These are phyloP conservation scores for Hypoxylon intermedium DNA, from an alignment of 495 filamentous ascomycete genomes.

Conservation along the genomic window DNA sequence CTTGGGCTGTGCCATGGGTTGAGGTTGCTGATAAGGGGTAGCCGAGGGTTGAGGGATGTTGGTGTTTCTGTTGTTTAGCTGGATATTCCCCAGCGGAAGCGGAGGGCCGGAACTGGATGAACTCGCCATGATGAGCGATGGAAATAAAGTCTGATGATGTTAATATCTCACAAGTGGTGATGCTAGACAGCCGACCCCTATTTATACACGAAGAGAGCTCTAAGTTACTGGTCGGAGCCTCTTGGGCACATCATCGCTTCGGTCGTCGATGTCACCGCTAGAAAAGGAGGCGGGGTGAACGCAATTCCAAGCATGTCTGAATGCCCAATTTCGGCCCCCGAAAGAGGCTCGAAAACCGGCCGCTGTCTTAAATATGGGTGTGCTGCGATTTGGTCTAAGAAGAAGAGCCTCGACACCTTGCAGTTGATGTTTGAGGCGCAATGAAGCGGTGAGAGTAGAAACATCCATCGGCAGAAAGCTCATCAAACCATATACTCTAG, in stretches of 20 bases:
- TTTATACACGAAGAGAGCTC: slow-evolving; percentile 4
- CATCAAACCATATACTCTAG: neutral
- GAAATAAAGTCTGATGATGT: neutral
- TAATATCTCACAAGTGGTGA: neutral
- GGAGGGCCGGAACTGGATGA: neutral
- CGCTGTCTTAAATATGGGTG: slow-evolving; percentile 16
- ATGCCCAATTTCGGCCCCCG: slow-evolving; percentile 25
- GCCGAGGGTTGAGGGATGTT: neutral
- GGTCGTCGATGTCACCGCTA: slow-evolving; percentile 4
- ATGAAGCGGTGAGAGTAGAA: slow-evolving; percentile 23
- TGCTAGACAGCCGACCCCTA: neutral
- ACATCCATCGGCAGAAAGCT: slow-evolving; percentile 9
- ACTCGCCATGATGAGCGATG: slow-evolving; percentile 10
- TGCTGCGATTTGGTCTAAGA: slow-evolving; percentile 25
- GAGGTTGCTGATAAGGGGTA: slow-evolving; percentile 7
- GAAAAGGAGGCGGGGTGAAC: neutral
- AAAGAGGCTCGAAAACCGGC: slow-evolving; percentile 13
- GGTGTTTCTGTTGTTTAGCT: slow-evolving; percentile 2
- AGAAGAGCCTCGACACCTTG: slow-evolving; percentile 12
- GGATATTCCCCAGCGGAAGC: slow-evolving; percentile 5
- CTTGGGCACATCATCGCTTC: slow-evolving; percentile 5
- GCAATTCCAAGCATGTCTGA: neutral
- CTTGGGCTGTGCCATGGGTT: neutral
- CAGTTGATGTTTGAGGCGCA: slow-evolving; percentile 6
- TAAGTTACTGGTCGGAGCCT: neutral